Conservation (phyloP, 176 grass and related monocot genomes). For the Oropetium thomaeum region DNA sequence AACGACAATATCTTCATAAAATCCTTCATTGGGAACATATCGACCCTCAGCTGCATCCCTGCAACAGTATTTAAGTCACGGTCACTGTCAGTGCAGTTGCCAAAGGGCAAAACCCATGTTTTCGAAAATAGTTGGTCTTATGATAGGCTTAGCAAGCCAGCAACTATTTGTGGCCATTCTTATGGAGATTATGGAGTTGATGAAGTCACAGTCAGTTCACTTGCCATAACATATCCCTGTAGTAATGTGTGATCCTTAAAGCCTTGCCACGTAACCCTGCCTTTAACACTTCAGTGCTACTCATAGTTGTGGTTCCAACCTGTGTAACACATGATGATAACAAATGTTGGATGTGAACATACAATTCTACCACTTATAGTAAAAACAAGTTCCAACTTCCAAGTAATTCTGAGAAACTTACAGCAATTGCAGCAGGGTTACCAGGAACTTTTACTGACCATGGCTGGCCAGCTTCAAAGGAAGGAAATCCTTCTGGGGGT, state of each 20-base stretch:
- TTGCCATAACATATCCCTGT: conserved; percentile 86
- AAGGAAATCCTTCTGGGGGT: conserved; percentile 73
- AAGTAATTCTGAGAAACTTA: conserved; percentile 46
- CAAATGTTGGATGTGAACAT: conserved; percentile 14
- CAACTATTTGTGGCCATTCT: too few relatives aligned
- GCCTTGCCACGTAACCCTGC: conserved; percentile 89
- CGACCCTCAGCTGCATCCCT: conserved; percentile 82
- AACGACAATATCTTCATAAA: conserved; percentile 84
- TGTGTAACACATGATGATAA: conserved; percentile 25
- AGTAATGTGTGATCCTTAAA: conserved; percentile 76
- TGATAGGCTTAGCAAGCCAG: too few relatives aligned
- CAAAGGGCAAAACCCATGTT: conserved; percentile 4
- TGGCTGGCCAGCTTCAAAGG: conserved; percentile 78
- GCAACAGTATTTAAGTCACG: conserved; percentile 37
- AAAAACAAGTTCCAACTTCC: conserved; percentile 4
- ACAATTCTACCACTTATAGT: conserved; percentile 8
- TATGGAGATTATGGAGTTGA: too few relatives aligned
- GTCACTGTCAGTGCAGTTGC: too few relatives aligned
- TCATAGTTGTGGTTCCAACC: conserved; percentile 85
- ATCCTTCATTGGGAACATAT: conserved; percentile 90
- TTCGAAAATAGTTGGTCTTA: too few relatives aligned
- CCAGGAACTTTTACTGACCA: conserved; percentile 91
- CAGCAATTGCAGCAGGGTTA: conserved; percentile 87
- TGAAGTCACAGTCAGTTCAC: conserved; percentile 23
- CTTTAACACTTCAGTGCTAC: conserved; percentile 59